Evolutionary conservation across 139 green algal genomes (phyloP).

Genomic region (Coccomyxa sp.): DNA sequence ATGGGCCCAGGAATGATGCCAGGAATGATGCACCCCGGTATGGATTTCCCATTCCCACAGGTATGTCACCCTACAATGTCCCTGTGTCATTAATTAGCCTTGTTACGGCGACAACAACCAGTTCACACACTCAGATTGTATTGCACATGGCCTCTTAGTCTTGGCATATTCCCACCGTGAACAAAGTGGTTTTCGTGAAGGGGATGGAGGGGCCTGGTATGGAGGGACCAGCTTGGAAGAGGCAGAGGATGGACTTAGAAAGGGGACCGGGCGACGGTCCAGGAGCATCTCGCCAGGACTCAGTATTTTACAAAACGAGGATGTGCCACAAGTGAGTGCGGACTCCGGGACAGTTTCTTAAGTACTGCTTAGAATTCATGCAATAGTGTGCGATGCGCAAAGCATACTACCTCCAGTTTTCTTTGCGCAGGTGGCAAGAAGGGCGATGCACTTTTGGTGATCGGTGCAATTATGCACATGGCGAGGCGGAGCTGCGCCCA

Average conservation of each 20-base stretch:
- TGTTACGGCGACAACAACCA: too few species aligned
- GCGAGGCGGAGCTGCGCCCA: conserved; percentile 16
- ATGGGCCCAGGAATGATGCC: too few species aligned
- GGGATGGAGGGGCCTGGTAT: not conserved
- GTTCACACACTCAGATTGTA: too few species aligned
- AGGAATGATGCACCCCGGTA: too few species aligned
- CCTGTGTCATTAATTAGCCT: too few species aligned
- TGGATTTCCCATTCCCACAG: too few species aligned
- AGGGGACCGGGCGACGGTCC: not conserved
- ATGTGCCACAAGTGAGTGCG: conserved; percentile 39
- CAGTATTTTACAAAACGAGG: conserved; percentile 47
- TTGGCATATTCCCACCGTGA: too few species aligned
- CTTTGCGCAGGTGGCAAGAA: conserved; percentile 20
- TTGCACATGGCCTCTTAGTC: too few species aligned
- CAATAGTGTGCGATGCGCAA: not conserved
- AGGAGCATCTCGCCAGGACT: not conserved
- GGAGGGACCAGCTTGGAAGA: not conserved
- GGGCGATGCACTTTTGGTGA: conserved; percentile 41
- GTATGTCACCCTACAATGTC: too few species aligned
- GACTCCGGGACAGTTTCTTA: not conserved
- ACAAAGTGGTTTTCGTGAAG: too few species aligned
- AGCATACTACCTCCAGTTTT: not conserved
- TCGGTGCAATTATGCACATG: conserved; percentile 46
- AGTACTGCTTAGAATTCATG: not conserved
- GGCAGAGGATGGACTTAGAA: not conserved